Evolutionary conservation across 805 yeast species (phyloP), one percentile per base, ranked within the genome.

Genomic region (Saccharomycopsis javanensis): DNA sequence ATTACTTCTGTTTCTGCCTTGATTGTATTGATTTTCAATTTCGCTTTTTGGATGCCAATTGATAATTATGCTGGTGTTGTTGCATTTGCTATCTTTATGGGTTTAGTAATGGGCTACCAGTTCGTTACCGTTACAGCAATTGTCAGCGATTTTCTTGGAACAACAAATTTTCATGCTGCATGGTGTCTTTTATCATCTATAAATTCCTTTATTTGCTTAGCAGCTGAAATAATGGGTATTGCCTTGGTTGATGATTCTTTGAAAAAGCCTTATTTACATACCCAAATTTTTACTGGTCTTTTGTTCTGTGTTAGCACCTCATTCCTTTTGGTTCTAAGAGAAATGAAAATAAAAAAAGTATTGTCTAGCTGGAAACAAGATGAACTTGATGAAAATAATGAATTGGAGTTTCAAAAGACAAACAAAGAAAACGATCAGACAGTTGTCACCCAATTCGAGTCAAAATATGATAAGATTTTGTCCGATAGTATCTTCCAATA

Each of bases 201-300:
- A 15, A 67, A 68, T 31, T 69, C 73, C 1, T 62, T 71, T 2
- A 54, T 67, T 31, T 66, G 76, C 4, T 66, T 82, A 25, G 73
- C 76, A 1, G 71, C 81, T 3, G 87, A 82, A 67, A 74, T 79
- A 6, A 75, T 81, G 53, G 85, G 81, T 0, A 75, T 82, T 57
- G 73, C 80, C 1, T 65, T 81, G 51, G 71, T 73, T 54, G 34
- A 23, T 11, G 31, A 37, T n/a, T 53, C 64, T 10, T 38, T 16
- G 37, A 2, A 61, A 60, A 52, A 58, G 28, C 59, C 76, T 73
- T 75, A 66, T 56, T 61, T 71, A 8, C 66, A 73, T 54, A 67
- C 75, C 10, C 79, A 75, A 62, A 68, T 74, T 1, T 73, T 73
- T 58, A 67, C 72, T 5, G 78, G 77, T 1, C 57, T 68, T 34